A percentile compares a stretch with the other conserved stretches of the same genome.
Evolutionary conservation across 805 yeast genomes (phyloP).

Genomic region (Pichia nakasei): DNA sequence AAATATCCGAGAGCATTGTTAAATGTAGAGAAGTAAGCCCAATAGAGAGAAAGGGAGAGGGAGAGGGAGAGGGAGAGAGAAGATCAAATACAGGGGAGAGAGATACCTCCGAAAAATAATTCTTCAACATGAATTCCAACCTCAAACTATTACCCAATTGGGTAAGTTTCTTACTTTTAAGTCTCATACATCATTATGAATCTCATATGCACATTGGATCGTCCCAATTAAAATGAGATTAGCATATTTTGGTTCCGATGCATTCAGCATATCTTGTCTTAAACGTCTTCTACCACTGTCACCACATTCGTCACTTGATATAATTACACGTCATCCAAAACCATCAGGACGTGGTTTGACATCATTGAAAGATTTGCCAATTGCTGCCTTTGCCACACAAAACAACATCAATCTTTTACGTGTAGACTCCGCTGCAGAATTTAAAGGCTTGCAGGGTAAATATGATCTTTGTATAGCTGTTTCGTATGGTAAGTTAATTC

Average conservation of each 20-base stretch:
- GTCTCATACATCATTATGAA: too few relatives aligned
- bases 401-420: slow-evolving; percentile 32
- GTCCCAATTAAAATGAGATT: slow-evolving; percentile 16
- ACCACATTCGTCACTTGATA: slow-evolving; percentile 32
- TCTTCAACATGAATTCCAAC: too few relatives aligned
- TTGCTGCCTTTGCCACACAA: slow-evolving; percentile 32
- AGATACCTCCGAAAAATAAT: too few relatives aligned
- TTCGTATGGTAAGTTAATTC: slow-evolving; percentile 80
- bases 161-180: too few relatives aligned
- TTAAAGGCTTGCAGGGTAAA: slow-evolving; percentile 17
- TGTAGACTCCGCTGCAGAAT: slow-evolving; percentile 43
- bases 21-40: too few relatives aligned
- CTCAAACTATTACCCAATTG: too few relatives aligned
- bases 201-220: neutral
- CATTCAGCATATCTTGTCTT: slow-evolving; percentile 53
- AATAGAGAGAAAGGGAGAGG: too few relatives aligned
- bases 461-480: slow-evolving; percentile 80
- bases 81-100: too few relatives aligned
- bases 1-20: neutral
- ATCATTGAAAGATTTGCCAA: slow-evolving; percentile 42
- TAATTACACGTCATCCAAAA: slow-evolving; percentile 58
- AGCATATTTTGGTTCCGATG: slow-evolving; percentile 75
- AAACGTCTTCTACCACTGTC: slow-evolving; percentile 27
- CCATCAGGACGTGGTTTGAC: slow-evolving; percentile 51
- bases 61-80: too few relatives aligned